These are phyloP conservation scores for Trichothecium sympodiale DNA, from an alignment of 2,329 filamentous ascomycete species.

Conservation along the genomic window DNA sequence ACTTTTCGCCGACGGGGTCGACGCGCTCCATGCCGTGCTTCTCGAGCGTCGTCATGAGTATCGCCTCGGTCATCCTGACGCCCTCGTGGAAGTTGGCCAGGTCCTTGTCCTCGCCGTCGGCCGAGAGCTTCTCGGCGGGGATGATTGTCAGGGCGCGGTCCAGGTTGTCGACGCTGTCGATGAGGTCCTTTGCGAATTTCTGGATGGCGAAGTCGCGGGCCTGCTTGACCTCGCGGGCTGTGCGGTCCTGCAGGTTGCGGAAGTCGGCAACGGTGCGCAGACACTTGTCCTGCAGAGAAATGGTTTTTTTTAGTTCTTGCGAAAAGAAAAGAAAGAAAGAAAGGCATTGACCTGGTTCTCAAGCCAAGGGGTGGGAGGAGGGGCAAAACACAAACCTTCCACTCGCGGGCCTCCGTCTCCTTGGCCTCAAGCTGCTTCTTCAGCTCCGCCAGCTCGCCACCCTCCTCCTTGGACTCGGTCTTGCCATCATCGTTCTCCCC, in stretches of 20 bases:
- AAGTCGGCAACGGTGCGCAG: slow-evolving; percentile 91
- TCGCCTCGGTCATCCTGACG: slow-evolving; percentile 87
- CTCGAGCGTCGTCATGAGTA: slow-evolving; percentile 77
- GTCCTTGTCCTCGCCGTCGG: slow-evolving; percentile 47
- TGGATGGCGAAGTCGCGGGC: slow-evolving; percentile 92
- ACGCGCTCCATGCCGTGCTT: slow-evolving; percentile 92
- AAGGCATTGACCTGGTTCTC: too few relatives aligned
- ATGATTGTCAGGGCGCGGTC: slow-evolving; percentile 83
- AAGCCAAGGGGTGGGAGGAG: too few relatives aligned
- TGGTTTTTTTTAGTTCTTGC: not conserved
- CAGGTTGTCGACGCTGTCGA: slow-evolving; percentile 94
- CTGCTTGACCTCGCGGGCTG: slow-evolving; percentile 75
- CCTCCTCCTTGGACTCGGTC: slow-evolving; percentile 11
- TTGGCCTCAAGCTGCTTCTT: slow-evolving; percentile 43
- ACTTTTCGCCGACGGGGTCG: slow-evolving; percentile 73
- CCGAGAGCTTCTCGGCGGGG: slow-evolving; percentile 58
- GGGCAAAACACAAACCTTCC: slow-evolving; percentile 56
- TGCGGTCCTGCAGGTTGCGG: slow-evolving; percentile 94
- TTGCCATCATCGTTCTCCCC: slow-evolving; percentile 17
- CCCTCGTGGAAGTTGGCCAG: slow-evolving; percentile 75
- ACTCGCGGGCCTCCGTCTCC: slow-evolving; percentile 50
- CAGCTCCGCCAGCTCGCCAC: slow-evolving; percentile 25
- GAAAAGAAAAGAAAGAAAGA: not conserved
- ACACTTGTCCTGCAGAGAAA: slow-evolving; percentile 71
- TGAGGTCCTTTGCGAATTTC: slow-evolving; percentile 86